Percentiles rank a stretch among this genome's conserved stretches.
Conservation (phyloP, 805 yeast genomes). For the Metschnikowia gruessii region DNA sequence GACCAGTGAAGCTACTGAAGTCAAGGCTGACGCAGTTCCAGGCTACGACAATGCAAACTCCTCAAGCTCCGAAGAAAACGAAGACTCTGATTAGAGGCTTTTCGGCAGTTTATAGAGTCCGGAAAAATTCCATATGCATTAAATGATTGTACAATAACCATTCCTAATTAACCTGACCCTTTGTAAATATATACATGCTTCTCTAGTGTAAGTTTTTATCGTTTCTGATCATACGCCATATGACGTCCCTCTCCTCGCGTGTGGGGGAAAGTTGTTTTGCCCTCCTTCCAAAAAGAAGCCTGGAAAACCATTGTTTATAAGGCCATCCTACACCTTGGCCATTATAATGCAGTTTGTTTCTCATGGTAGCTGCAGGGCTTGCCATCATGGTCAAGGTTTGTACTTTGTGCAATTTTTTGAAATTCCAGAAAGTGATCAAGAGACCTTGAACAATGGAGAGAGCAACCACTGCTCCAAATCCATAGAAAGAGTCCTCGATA, state of each 20-base stretch:
- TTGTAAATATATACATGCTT: background rate
- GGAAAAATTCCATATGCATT: constrained; percentile 3
- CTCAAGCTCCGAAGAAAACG: constrained; percentile 15
- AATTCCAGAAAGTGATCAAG: constrained; percentile 52
- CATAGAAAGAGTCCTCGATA: constrained; percentile 63
- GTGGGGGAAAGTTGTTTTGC: constrained; percentile 34
- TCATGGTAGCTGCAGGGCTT: constrained; percentile 7
- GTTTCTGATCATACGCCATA: constrained; percentile 46
- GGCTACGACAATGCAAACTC: constrained; percentile 4
- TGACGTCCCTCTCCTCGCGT: constrained; percentile 34
- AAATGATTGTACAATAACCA: constrained; percentile 10
- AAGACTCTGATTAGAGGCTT: constrained; percentile 11
- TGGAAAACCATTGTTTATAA: constrained; percentile 15
- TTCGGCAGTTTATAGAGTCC: background rate
- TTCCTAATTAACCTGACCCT: background rate
- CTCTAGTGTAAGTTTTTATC: constrained; percentile 20
- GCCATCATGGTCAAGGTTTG: constrained; percentile 64
- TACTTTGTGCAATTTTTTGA: constrained; percentile 55
- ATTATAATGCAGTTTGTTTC: constrained; percentile 10
- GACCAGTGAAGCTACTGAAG: constrained; percentile 5
- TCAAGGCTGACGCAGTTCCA: constrained; percentile 2
- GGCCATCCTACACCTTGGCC: constrained; percentile 6
- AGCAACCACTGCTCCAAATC: constrained; percentile 57
- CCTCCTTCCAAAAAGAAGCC: constrained; percentile 28
- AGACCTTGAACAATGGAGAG: constrained; percentile 54